phyloP scores from a whole-genome alignment of 1,284 basidiomycete genomes.

The Marasmius tenuissimus region DNA sequence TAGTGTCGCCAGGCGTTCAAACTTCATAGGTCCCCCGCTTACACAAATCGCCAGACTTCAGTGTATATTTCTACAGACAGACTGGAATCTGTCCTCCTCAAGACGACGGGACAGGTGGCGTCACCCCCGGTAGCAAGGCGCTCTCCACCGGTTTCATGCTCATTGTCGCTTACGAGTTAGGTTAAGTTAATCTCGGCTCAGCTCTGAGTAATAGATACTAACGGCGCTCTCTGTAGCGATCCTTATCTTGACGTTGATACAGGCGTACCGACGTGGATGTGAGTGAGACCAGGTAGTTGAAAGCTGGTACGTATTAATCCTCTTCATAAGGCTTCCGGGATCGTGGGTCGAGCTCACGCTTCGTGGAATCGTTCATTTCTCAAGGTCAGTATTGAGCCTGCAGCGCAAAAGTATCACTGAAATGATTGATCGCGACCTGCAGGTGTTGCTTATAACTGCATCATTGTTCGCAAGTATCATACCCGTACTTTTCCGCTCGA shows the following conservation, averaged over 20 bases:
- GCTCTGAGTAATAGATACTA: too few relatives aligned
- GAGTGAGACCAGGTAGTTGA: neutral
- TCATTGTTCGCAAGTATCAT: neutral
- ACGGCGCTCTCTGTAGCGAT: too few relatives aligned
- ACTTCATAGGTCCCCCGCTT: too few relatives aligned
- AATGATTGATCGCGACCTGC: neutral
- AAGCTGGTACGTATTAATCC: too few relatives aligned
- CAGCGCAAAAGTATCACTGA: neutral
- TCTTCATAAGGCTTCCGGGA: neutral
- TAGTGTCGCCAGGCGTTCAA: too few relatives aligned
- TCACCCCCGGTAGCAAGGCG: neutral
- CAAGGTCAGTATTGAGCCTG: neutral
- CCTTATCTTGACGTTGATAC: neutral
- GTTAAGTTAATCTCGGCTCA: too few relatives aligned
- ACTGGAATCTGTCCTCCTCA: too few relatives aligned
- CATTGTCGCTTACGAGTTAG: too few relatives aligned
- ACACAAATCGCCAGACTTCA: too few relatives aligned
- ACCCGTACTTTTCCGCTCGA: neutral
- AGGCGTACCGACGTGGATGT: neutral
- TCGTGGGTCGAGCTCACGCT: neutral
- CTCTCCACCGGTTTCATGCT: too few relatives aligned
- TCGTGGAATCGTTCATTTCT: neutral
- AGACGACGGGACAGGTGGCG: too few relatives aligned
- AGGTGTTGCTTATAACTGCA: neutral
- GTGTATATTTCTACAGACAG: too few relatives aligned